These are phyloP conservation scores for Austroboletus sp. DNA, from an alignment of 1,284 basidiomycete genomes.

Conservation along the genomic window DNA sequence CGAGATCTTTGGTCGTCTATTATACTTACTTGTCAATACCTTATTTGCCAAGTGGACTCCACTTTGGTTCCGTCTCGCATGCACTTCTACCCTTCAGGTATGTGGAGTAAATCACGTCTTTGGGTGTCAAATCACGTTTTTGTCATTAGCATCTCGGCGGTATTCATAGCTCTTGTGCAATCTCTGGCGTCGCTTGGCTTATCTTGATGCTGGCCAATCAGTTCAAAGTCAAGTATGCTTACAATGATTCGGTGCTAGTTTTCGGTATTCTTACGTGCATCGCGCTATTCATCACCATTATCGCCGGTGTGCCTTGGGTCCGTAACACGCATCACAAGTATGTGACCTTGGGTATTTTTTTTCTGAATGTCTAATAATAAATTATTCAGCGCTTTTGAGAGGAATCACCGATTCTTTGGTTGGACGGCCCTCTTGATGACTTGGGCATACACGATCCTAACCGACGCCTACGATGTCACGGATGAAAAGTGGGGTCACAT, in stretches of 20 bases:
- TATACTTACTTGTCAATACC: conserved; percentile 48
- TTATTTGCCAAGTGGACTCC: conserved; percentile 68
- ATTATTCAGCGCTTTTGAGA: conserved; percentile 57
- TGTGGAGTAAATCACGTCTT: background rate
- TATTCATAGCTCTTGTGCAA: conserved; percentile 67
- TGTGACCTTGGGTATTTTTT: conserved; percentile 19
- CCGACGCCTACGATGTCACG: conserved; percentile 51
- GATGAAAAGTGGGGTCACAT: conserved; percentile 51
- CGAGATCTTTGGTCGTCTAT: conserved; percentile 49
- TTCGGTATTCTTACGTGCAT: conserved; percentile 53
- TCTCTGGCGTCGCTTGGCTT: conserved; percentile 61
- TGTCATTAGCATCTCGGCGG: conserved; percentile 60
- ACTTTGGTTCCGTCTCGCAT: conserved; percentile 60
- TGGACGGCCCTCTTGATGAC: conserved; percentile 60
- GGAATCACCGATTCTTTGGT: conserved; percentile 69
- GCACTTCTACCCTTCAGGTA: conserved; percentile 65
- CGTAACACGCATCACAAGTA: conserved; percentile 73
- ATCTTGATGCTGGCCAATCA: conserved; percentile 54
- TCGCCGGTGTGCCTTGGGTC: conserved; percentile 62
- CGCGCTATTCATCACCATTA: conserved; percentile 49
- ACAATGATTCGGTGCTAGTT: conserved; percentile 50
- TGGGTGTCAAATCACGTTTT: conserved; percentile 7
- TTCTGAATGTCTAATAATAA: conserved; percentile 5
- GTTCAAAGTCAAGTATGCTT: conserved; percentile 41
- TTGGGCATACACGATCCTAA: conserved; percentile 61